Conservation (phyloP, 148 eudicot species). For the Nyssa sinensis region DNA sequence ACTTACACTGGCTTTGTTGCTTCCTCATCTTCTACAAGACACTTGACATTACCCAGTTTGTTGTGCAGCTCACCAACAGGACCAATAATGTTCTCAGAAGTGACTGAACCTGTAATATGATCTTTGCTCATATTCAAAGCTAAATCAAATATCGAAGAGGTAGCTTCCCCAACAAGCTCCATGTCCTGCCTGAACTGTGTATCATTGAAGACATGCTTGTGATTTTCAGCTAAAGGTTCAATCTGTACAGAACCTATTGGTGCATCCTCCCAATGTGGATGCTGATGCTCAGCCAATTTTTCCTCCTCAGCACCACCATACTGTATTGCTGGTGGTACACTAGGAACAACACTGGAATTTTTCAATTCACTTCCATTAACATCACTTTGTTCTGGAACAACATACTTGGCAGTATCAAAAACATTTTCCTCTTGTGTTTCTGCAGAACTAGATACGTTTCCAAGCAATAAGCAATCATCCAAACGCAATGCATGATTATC, state of each 20-base stretch:
- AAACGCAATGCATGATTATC: slow-evolving; percentile 13
- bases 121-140: slow-evolving; percentile 19
- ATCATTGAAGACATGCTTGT: slow-evolving; percentile 9
- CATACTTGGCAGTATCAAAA: neutral
- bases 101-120: too few species aligned
- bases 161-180: slow-evolving; percentile 13
- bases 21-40: slow-evolving; percentile 17
- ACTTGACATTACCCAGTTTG: slow-evolving; percentile 15
- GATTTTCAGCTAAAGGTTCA: slow-evolving; percentile 18
- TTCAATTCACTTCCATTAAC: slow-evolving; percentile 5
- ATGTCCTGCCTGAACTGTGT: slow-evolving; percentile 12
- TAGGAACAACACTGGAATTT: neutral
- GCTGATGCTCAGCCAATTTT: slow-evolving; percentile 7
- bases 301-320: slow-evolving; percentile 2
- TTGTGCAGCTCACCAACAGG: slow-evolving; percentile 10
- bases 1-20: slow-evolving; percentile 31
- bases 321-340: neutral
- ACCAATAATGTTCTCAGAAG: slow-evolving; percentile 11
- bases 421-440: slow-evolving; percentile 9
- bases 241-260: slow-evolving; percentile 10
- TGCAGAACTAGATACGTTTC: slow-evolving; percentile 1
- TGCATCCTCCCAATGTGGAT: slow-evolving; percentile 12
- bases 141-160: slow-evolving; percentile 22
- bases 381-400: slow-evolving; percentile 9
- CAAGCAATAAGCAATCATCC: slow-evolving; percentile 1